Percentiles rank a stretch among this genome's conserved stretches.
Conservation (phyloP, 1,284 basidiomycete species). For the Malassezia sp. region DNA sequence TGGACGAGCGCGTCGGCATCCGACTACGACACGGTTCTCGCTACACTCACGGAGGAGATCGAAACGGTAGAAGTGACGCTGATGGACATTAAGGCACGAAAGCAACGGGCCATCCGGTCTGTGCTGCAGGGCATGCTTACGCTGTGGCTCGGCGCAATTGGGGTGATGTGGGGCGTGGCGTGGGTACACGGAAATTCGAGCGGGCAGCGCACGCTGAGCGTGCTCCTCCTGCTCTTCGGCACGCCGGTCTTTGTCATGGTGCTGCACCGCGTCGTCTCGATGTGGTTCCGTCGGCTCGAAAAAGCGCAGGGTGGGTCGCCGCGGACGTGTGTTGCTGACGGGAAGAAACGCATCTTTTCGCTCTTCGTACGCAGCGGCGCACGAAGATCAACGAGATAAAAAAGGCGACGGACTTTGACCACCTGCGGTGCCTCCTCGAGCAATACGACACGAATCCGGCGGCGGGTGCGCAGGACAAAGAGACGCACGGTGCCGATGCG, state of each 20-base stretch:
- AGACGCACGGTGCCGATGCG: neutral
- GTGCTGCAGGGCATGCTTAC: conserved; percentile 64
- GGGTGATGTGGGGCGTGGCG: conserved; percentile 61
- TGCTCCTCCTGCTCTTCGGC: conserved; percentile 7
- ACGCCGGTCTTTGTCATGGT: conserved; percentile 6
- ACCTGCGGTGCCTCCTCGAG: conserved; percentile 76
- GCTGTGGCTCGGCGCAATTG: conserved; percentile 67
- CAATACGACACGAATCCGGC: conserved; percentile 88
- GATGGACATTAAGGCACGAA: conserved; percentile 73
- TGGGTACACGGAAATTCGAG: too few relatives aligned
- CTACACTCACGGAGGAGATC: conserved; percentile 50
- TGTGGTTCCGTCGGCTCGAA: conserved; percentile 9
- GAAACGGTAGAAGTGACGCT: conserved; percentile 59
- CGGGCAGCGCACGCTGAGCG: conserved; percentile 1
- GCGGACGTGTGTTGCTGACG: too few relatives aligned
- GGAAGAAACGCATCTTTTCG: conserved; percentile 70
- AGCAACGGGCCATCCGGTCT: conserved; percentile 66
- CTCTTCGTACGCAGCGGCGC: conserved; percentile 66
- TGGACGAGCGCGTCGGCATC: conserved; percentile 14
- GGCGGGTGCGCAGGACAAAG: too few relatives aligned
- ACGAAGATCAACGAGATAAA: conserved; percentile 91
- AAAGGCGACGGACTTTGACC: conserved; percentile 89
- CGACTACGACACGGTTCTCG: conserved; percentile 53
- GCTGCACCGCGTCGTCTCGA: conserved; percentile 6
- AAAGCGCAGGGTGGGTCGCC: too few relatives aligned